Percentiles rank a stretch among this genome's conserved stretches.
These are phyloP conservation scores for Bondarzewia mesenterica DNA, from an alignment of 1,284 basidiomycete genomes.

Conservation along the genomic window DNA sequence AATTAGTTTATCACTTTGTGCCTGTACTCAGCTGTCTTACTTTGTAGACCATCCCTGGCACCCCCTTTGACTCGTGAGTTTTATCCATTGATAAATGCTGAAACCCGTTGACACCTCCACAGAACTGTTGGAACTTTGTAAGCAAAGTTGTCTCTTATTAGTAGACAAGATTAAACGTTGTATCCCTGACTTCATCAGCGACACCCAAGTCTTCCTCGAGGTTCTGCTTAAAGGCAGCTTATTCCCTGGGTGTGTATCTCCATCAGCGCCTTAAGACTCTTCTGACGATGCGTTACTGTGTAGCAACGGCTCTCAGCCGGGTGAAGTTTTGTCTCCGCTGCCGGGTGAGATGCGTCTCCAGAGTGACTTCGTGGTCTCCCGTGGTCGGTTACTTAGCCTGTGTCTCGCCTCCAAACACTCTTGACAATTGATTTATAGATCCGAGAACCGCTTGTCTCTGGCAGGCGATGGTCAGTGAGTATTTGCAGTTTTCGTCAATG, in stretches of 20 bases:
- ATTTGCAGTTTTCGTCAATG: not conserved
- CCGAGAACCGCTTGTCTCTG: slow-evolving; percentile 1
- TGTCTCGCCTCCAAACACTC: not conserved
- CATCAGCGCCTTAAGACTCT: not conserved
- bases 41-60: slow-evolving; percentile 12
- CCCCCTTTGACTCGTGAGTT: slow-evolving; percentile 12
- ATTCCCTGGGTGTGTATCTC: slow-evolving; percentile 12
- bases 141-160: too few relatives aligned
- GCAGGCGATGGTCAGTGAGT: not conserved
- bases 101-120: not conserved
- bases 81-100: not conserved
- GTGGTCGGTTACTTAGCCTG: slow-evolving; percentile 5
- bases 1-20: too few relatives aligned
- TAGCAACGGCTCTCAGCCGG: slow-evolving; percentile 11
- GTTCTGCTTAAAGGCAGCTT: slow-evolving; percentile 10
- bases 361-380: slow-evolving; percentile 18
- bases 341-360: slow-evolving; percentile 21
- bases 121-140: too few relatives aligned
- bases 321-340: slow-evolving; percentile 17
- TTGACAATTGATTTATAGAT: not conserved
- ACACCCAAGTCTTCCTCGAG: slow-evolving; percentile 12
- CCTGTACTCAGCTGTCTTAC: not conserved
- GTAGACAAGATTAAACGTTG: too few relatives aligned
- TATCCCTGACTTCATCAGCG: too few relatives aligned
- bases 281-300: not conserved